Evolutionary conservation across 257 asterid genomes (phyloP).

Genomic region (Orobanche coerulescens): DNA sequence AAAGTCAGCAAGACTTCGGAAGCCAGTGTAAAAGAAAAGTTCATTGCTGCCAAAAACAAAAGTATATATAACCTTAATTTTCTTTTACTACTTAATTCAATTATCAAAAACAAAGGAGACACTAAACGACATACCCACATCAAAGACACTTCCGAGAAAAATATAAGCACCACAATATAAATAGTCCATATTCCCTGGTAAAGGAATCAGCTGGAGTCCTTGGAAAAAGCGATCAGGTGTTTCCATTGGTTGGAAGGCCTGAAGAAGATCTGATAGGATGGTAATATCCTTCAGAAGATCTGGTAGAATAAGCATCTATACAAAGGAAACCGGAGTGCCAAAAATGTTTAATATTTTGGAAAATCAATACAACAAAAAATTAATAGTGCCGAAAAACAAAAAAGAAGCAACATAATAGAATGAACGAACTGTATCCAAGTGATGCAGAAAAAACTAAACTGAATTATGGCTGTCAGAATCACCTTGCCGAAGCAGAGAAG

Average conservation of each 20-base stretch:
- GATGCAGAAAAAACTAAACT: constrained; percentile 4
- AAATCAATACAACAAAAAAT: constrained; percentile 13
- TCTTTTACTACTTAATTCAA: neutral
- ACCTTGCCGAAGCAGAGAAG: constrained; percentile 86
- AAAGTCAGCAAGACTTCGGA: constrained; percentile 60
- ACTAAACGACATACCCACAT: constrained; percentile 43
- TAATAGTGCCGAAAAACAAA: neutral
- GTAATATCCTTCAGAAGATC: constrained; percentile 49
- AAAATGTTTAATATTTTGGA: constrained; percentile 3
- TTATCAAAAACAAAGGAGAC: constrained; percentile 4
- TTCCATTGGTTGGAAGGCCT: constrained; percentile 58
- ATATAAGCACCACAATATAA: constrained; percentile 56
- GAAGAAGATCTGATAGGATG: constrained; percentile 52
- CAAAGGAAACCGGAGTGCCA: constrained; percentile 12
- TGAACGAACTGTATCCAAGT: constrained; percentile 5
- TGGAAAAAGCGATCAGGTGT: constrained; percentile 43
- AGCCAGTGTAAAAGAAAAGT: constrained; percentile 66
- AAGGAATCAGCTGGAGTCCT: constrained; percentile 48
- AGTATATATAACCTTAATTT: constrained; percentile 14
- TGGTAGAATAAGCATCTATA: constrained; percentile 55
- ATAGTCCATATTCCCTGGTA: constrained; percentile 56
- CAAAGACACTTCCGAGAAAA: constrained; percentile 53
- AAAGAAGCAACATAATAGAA: constrained; percentile 1
- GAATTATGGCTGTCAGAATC: constrained; percentile 17
- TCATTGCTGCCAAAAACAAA: constrained; percentile 43